Percentiles rank a stretch among this genome's conserved stretches.
Conservation (phyloP, 192 early-diverging fungal genomes). For the Gonapodya prolifera region DNA sequence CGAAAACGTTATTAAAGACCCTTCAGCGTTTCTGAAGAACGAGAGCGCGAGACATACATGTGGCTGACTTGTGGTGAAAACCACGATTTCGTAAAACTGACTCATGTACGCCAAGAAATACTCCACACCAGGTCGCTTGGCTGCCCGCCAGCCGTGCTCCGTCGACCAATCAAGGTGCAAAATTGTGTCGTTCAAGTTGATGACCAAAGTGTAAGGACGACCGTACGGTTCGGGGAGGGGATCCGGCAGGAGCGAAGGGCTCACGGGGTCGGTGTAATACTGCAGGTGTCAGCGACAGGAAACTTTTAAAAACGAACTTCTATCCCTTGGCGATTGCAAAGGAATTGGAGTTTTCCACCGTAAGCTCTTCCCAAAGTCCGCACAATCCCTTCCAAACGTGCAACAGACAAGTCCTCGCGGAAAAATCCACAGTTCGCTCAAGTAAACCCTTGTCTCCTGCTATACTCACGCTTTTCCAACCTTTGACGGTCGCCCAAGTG, state of each 20-base stretch:
- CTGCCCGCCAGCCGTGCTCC: constrained; percentile 91
- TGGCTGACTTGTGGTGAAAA: constrained; percentile 80
- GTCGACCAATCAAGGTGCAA: constrained; percentile 92
- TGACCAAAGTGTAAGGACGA: constrained; percentile 81
- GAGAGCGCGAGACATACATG: constrained; percentile 37
- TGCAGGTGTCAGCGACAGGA: too few species aligned
- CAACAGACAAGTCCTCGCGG: too few species aligned
- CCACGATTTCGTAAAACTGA: constrained; percentile 88
- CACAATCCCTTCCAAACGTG: too few species aligned
- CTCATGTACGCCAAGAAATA: constrained; percentile 85
- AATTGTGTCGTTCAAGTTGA: constrained; percentile 90
- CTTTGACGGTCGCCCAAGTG: background rate
- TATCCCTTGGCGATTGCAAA: too few species aligned
- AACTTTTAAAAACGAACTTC: background rate
- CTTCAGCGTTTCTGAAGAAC: constrained; percentile 12
- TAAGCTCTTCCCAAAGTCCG: too few species aligned
- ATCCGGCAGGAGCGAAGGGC: constrained; percentile 86
- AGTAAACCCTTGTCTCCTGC: too few species aligned
- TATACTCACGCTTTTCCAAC: background rate
- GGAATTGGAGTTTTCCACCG: too few species aligned
- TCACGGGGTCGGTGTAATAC: constrained; percentile 51
- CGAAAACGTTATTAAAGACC: constrained; percentile 1
- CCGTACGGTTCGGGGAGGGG: constrained; percentile 73
- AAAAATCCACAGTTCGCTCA: too few species aligned
- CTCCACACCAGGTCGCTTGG: constrained; percentile 90